Percentiles rank a stretch among this genome's conserved stretches.
Evolutionary conservation across 495 filamentous ascomycete genomes (phyloP).

Genomic region (Pyronema omphalodes): DNA sequence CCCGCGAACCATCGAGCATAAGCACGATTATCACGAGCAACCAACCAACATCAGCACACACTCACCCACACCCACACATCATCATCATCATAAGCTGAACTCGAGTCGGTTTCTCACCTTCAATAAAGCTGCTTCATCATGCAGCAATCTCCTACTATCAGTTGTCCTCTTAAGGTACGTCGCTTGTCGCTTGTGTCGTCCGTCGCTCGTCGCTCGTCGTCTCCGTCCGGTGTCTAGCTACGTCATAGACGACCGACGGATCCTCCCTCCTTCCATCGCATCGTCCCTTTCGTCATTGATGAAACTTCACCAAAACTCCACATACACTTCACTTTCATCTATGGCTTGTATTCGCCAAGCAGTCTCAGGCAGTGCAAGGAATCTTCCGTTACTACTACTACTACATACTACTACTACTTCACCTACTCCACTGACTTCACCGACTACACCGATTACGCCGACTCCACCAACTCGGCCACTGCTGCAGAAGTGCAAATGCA

Average conservation of each 20-base stretch:
- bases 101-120: too few relatives aligned
- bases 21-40: too few relatives aligned
- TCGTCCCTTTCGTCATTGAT: not conserved
- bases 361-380: too few relatives aligned
- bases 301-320: not conserved
- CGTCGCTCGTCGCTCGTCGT: not conserved
- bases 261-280: not conserved
- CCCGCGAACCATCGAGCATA: too few relatives aligned
- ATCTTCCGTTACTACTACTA: too few relatives aligned
- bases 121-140: not conserved
- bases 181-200: not conserved
- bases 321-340: not conserved
- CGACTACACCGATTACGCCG: too few relatives aligned
- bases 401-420: not conserved
- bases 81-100: too few relatives aligned
- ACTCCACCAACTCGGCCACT: not conserved
- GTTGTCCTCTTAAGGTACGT: slow-evolving; percentile 25
- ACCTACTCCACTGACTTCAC: not conserved
- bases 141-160: slow-evolving; percentile 25
- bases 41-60: too few relatives aligned
- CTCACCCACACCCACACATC: too few relatives aligned
- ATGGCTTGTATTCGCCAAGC: not conserved
- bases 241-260: not conserved
- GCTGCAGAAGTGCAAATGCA: too few relatives aligned
- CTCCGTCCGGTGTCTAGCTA: not conserved